Percentiles rank a stretch among this genome's conserved stretches.
Conservation (phyloP, 164 flowering plant genomes). For the Dillenia turbinata region DNA sequence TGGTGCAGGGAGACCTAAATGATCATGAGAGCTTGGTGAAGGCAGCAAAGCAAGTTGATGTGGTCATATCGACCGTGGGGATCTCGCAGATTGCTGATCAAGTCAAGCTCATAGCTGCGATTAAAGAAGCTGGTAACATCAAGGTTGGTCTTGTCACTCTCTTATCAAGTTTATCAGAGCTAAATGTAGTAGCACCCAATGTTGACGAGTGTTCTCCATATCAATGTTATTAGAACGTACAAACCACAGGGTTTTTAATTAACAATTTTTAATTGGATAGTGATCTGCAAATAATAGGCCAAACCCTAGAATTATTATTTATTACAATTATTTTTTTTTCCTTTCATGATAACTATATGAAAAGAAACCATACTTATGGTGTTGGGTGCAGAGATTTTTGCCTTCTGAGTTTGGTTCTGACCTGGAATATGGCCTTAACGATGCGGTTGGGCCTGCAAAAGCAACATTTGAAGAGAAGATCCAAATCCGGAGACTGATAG, state of each 20-base stretch:
- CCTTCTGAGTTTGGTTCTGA: constrained; percentile 68
- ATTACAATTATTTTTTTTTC: too few relatives aligned
- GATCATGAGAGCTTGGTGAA: constrained; percentile 34
- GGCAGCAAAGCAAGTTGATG: constrained; percentile 44
- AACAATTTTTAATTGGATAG: too few relatives aligned
- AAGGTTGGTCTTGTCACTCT: constrained; percentile 14
- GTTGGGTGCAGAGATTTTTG: constrained; percentile 41
- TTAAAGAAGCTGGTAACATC: constrained; percentile 34
- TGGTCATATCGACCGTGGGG: constrained; percentile 40
- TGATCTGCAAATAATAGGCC: too few relatives aligned
- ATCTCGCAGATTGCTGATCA: constrained; percentile 22
- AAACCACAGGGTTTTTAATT: too few relatives aligned
- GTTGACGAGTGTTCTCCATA: too few relatives aligned
- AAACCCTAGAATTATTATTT: too few relatives aligned
- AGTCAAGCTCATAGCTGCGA: constrained; percentile 29
- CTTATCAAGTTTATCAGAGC: too few relatives aligned
- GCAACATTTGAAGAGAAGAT: constrained; percentile 32
- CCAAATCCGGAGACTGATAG: constrained; percentile 37
- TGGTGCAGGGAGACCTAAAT: constrained; percentile 24
- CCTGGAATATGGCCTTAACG: constrained; percentile 27
- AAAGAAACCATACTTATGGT: too few relatives aligned
- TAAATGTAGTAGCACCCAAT: too few relatives aligned
- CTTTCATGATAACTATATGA: too few relatives aligned
- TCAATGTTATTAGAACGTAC: too few relatives aligned
- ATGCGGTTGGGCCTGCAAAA: constrained; percentile 59